A percentile compares a stretch with the other conserved stretches of the same genome.
Conservation (phyloP, 352 stramenopile genomes). For the Globisporangium okanoganense region DNA sequence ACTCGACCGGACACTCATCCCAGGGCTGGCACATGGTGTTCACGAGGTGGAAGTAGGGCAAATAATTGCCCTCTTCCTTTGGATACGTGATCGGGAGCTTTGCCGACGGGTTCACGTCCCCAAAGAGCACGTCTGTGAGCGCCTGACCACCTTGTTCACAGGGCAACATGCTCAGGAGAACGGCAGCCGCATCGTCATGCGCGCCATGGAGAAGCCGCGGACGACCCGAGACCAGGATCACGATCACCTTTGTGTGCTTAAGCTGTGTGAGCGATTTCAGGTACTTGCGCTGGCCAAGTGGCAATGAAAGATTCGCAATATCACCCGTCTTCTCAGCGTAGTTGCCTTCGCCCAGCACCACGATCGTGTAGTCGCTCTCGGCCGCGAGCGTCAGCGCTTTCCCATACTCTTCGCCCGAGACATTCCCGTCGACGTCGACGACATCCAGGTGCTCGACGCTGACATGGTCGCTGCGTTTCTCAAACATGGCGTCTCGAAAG, state of each 20-base stretch:
- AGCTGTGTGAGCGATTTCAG: conserved; percentile 47
- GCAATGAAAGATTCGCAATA: conserved; percentile 52
- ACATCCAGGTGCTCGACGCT: conserved; percentile 36
- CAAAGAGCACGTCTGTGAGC: conserved; percentile 64
- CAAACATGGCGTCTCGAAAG: conserved; percentile 43
- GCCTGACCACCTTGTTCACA: conserved; percentile 79
- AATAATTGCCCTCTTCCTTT: conserved; percentile 28
- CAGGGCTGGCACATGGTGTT: conserved; percentile 55
- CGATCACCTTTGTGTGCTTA: conserved; percentile 61
- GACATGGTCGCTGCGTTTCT: neutral
- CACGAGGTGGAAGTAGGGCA: conserved; percentile 71
- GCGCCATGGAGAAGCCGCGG: conserved; percentile 50
- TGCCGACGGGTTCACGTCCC: conserved; percentile 62
- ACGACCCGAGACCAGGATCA: conserved; percentile 64
- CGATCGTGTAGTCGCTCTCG: conserved; percentile 66
- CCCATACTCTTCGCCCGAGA: conserved; percentile 32
- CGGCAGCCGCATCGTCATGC: conserved; percentile 42
- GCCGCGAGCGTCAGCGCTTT: conserved; percentile 36
- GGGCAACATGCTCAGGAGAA: conserved; percentile 68
- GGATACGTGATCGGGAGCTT: conserved; percentile 82
- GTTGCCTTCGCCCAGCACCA: conserved; percentile 67
- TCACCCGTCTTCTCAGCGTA: conserved; percentile 85
- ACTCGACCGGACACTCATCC: conserved; percentile 52
- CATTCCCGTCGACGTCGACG: conserved; percentile 45
- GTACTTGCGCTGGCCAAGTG: conserved; percentile 54